Percentiles rank a stretch among this genome's conserved stretches.
Conservation (phyloP, 352 stramenopile genomes). For the Phytophthora niederhauseri region DNA sequence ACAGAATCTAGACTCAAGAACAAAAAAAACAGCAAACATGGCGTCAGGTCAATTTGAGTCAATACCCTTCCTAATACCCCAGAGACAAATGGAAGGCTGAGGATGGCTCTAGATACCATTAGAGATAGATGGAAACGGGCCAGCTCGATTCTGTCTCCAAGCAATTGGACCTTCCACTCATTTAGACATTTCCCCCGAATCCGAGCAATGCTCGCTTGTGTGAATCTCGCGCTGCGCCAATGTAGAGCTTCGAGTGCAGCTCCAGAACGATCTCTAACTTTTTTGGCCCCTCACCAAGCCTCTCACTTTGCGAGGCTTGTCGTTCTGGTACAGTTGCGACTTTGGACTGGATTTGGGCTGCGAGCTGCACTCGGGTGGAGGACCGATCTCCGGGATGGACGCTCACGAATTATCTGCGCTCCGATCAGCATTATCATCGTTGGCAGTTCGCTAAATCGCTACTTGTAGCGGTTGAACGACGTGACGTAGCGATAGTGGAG, state of each 20-base stretch:
- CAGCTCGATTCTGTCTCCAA: too few species aligned
- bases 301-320: slow-evolving; percentile 4
- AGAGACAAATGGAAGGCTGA: too few species aligned
- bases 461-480: not conserved
- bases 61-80: too few species aligned
- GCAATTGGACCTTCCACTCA: too few species aligned
- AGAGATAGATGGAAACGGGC: too few species aligned
- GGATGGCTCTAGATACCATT: too few species aligned
- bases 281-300: not conserved
- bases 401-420: slow-evolving; percentile 4
- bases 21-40: too few species aligned
- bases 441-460: slow-evolving; percentile 1
- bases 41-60: too few species aligned
- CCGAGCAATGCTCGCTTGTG: not conserved
- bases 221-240: not conserved
- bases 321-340: not conserved
- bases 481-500: not conserved
- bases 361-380: not conserved
- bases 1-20: too few species aligned
- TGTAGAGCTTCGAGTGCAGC: not conserved
- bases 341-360: slow-evolving; percentile 6
- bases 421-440: not conserved
- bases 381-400: not conserved
- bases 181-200: too few species aligned
- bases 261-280: slow-evolving; percentile 2